Evolutionary conservation across 257 asterid genomes (phyloP).

Genomic region (Nicotiana tomentosiformis): DNA sequence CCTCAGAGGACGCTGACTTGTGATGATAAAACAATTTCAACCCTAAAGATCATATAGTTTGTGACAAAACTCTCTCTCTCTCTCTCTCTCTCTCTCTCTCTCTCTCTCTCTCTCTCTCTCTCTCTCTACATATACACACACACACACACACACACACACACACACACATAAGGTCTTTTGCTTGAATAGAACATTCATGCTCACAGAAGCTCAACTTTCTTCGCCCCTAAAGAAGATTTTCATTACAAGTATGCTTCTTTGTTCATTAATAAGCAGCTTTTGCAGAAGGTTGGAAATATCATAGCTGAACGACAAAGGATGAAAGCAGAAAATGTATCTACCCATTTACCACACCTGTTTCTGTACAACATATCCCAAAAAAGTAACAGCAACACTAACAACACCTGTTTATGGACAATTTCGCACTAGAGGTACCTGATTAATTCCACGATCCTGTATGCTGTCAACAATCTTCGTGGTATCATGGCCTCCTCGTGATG

Average conservation of each 20-base stretch:
- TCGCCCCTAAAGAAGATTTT: not conserved
- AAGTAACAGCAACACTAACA: not conserved
- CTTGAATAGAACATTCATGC: not conserved
- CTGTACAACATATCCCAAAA: not conserved
- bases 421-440: slow-evolving; percentile 55
- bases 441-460: slow-evolving; percentile 94
- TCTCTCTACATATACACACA: not conserved
- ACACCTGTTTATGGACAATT: slow-evolving; percentile 2
- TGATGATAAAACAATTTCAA: not conserved
- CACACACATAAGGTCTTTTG: not conserved
- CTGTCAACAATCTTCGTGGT: slow-evolving; percentile 87
- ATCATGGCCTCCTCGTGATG: slow-evolving; percentile 99
- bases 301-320: not conserved
- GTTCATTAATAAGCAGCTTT: not conserved
- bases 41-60: not conserved
- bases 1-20: not conserved
- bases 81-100: not conserved
- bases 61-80: not conserved
- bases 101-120: not conserved
- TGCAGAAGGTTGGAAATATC: not conserved
- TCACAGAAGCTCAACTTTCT: not conserved
- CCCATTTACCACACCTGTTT: not conserved
- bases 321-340: not conserved
- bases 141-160: no score
- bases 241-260: not conserved